Conservation (phyloP, 1,284 basidiomycete species). For the Pyrrhoderma noxium region DNA sequence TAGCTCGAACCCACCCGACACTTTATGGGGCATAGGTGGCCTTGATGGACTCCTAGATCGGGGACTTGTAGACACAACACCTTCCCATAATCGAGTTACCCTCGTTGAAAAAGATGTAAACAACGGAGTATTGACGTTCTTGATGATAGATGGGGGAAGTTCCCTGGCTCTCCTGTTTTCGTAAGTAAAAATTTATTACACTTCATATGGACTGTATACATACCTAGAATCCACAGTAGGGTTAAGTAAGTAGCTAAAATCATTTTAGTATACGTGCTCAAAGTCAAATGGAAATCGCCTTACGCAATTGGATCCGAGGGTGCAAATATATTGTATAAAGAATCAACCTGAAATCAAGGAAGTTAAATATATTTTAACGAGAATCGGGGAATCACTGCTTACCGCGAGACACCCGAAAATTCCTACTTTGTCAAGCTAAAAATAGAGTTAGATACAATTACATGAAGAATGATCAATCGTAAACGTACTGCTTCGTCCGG, state of each 20-base stretch:
- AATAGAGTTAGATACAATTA: background rate
- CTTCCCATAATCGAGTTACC: constrained; percentile 23
- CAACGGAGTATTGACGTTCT: constrained; percentile 33
- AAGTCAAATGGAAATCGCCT: constrained; percentile 4
- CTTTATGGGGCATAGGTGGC: constrained; percentile 13
- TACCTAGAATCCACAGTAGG: constrained; percentile 30
- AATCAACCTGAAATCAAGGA: constrained; percentile 28
- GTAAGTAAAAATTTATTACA: constrained; percentile 13
- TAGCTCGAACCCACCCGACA: constrained; percentile 21
- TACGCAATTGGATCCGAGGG: constrained; percentile 41
- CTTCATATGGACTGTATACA: too few species aligned
- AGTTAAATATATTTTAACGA: background rate
- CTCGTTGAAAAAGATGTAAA: constrained; percentile 26
- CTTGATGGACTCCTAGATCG: constrained; percentile 17
- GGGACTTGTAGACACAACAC: constrained; percentile 14
- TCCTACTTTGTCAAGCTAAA: constrained; percentile 35
- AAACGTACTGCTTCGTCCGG: constrained; percentile 34
- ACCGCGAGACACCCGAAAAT: constrained; percentile 42
- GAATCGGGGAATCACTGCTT: background rate
- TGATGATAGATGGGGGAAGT: constrained; percentile 35
- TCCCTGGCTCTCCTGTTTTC: constrained; percentile 27
- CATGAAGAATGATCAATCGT: background rate
- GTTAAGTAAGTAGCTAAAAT: constrained; percentile 27
- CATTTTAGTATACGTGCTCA: background rate
- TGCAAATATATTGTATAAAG: constrained; percentile 43